phyloP scores from a whole-genome alignment of 2,329 filamentous ascomycete species.

The Microsporum ferrugineum region DNA sequence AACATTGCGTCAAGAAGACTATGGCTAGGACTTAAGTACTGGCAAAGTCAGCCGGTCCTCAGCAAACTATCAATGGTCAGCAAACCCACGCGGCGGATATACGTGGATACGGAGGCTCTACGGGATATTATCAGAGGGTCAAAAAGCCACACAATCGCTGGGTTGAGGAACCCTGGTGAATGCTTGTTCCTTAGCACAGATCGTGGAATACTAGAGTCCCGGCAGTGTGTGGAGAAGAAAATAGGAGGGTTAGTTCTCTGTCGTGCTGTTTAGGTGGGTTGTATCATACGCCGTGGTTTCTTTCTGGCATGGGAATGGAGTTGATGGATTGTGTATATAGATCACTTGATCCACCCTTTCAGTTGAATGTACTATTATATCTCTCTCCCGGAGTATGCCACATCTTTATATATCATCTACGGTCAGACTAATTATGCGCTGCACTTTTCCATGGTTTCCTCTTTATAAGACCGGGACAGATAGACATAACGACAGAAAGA shows the following conservation, averaged over 20 bases:
- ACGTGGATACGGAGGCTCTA: conserved; percentile 51
- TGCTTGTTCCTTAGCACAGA: conserved; percentile 70
- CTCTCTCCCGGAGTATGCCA: neutral
- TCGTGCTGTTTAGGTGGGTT: conserved; percentile 43
- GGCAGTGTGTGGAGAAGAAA: conserved; percentile 70
- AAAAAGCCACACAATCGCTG: conserved; percentile 54
- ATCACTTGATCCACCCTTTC: conserved; percentile 1
- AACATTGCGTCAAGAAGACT: conserved; percentile 66
- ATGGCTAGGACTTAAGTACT: conserved; percentile 88
- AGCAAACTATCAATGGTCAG: conserved; percentile 54
- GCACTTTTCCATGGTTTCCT: neutral
- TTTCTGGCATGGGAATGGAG: conserved; percentile 10
- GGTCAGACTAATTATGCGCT: neutral
- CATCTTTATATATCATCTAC: neutral
- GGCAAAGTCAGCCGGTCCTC: conserved; percentile 69
- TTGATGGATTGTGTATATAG: conserved; percentile 9
- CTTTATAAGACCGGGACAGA: too few species aligned
- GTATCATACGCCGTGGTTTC: conserved; percentile 7
- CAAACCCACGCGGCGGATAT: conserved; percentile 63
- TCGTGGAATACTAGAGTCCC: conserved; percentile 63
- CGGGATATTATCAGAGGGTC: conserved; percentile 57
- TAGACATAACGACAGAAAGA: too few species aligned
- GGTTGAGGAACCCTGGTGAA: conserved; percentile 66
- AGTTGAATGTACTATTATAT: conserved; percentile 6
- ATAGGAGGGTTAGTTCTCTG: conserved; percentile 72